These are phyloP conservation scores for Arthrobotrys conoides DNA, from an alignment of 2,329 filamentous ascomycete species.

Conservation along the genomic window DNA sequence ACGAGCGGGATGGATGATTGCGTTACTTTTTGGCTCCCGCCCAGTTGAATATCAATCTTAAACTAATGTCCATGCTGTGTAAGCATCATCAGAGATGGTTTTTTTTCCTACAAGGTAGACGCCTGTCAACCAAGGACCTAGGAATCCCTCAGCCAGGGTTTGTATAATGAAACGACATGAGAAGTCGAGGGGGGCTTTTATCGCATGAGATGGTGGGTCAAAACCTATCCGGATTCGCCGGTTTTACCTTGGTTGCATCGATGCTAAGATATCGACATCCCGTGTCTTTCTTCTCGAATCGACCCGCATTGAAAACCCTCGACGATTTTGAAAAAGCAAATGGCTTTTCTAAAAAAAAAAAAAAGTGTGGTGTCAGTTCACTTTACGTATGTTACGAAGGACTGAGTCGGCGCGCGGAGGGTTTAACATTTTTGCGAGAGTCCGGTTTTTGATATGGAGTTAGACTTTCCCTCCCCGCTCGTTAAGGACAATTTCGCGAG, in stretches of 20 bases:
- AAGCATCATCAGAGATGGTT: slow-evolving; percentile 26
- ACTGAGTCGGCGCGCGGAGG: slow-evolving; percentile 41
- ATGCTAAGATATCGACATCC: slow-evolving; percentile 61
- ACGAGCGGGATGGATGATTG: slow-evolving; percentile 59
- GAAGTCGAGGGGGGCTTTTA: slow-evolving; percentile 34
- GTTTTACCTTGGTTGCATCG: slow-evolving; percentile 54
- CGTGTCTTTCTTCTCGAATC: slow-evolving; percentile 58
- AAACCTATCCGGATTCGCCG: slow-evolving; percentile 49
- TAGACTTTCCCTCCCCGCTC: slow-evolving; percentile 45
- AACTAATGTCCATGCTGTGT: slow-evolving; percentile 50
- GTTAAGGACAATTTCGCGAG: slow-evolving; percentile 40
- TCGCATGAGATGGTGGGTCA: slow-evolving; percentile 55
- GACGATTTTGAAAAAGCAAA: slow-evolving; percentile 45
- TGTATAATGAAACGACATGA: slow-evolving; percentile 33
- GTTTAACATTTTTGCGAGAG: slow-evolving; percentile 13
- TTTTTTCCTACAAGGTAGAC: slow-evolving; percentile 45
- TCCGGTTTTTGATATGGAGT: slow-evolving; percentile 35
- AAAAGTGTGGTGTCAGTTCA: slow-evolving; percentile 14
- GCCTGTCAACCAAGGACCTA: slow-evolving; percentile 31
- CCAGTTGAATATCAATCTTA: slow-evolving; percentile 49
- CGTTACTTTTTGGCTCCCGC: slow-evolving; percentile 58
- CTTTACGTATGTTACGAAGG: neutral
- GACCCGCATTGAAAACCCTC: slow-evolving; percentile 35
- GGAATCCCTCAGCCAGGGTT: slow-evolving; percentile 33
- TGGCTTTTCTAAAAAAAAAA: neutral